These are phyloP conservation scores for Opeltia flavorubescens DNA, from an alignment of 495 filamentous ascomycete genomes.

Conservation along the genomic window DNA sequence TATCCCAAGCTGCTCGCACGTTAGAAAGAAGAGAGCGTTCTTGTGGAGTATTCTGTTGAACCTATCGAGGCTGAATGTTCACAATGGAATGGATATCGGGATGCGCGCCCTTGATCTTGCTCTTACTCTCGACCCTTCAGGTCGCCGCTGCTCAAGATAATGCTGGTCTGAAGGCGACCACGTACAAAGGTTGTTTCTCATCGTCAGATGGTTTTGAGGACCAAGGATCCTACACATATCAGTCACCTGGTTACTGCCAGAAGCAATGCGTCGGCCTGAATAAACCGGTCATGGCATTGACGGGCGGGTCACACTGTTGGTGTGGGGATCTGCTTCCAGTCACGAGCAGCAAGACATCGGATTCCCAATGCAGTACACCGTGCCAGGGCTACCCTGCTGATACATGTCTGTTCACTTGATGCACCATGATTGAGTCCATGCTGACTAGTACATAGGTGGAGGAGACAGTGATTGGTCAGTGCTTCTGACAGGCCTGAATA, in stretches of 20 bases:
- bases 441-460: slow-evolving; percentile 25
- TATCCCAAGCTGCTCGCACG: too few relatives aligned
- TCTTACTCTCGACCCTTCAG: slow-evolving; percentile 10
- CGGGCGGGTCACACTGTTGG: slow-evolving; percentile 28
- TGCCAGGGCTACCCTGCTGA: slow-evolving; percentile 32
- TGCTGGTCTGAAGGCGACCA: slow-evolving; percentile 8
- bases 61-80: background rate
- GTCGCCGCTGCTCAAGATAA: slow-evolving; percentile 17
- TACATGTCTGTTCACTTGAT: slow-evolving; percentile 29
- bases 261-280: slow-evolving; percentile 21
- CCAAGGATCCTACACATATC: slow-evolving; percentile 29
- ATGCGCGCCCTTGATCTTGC: background rate
- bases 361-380: slow-evolving; percentile 22
- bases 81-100: slow-evolving; percentile 6
- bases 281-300: slow-evolving; percentile 29
- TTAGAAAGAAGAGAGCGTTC: too few relatives aligned
- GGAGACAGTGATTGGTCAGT: slow-evolving; percentile 28
- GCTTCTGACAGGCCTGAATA: slow-evolving; percentile 27
- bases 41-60: background rate
- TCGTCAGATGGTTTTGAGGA: slow-evolving; percentile 18
- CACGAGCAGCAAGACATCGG: slow-evolving; percentile 24
- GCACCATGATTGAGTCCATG: background rate
- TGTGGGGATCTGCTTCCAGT: slow-evolving; percentile 33
- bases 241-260: slow-evolving; percentile 36
- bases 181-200: slow-evolving; percentile 25